Conservation (phyloP, 805 yeast species). For the Barnettozyma botsteinii region DNA sequence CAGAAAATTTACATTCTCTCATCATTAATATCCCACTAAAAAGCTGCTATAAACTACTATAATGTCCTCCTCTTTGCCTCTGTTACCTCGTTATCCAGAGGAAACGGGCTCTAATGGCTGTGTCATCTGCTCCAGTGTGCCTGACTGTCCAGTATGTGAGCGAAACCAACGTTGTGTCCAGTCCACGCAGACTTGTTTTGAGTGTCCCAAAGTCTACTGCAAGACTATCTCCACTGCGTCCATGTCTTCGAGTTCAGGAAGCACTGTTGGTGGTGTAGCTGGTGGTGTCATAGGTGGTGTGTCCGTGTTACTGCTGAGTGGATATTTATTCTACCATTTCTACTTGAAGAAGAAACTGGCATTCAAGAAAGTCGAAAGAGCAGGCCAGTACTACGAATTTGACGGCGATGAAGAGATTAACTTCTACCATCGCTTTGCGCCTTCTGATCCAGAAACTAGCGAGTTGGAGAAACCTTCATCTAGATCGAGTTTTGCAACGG, state of each 20-base stretch:
- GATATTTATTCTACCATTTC: constrained; percentile 33
- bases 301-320: constrained; percentile 32
- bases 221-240: constrained; percentile 20
- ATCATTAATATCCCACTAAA: too few species aligned
- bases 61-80: background rate
- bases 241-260: constrained; percentile 9
- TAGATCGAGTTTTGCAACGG: constrained; percentile 43
- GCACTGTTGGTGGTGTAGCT: constrained; percentile 52
- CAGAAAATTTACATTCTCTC: too few species aligned
- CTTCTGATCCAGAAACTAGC: constrained; percentile 16
- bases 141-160: constrained; percentile 51
- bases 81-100: background rate
- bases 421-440: constrained; percentile 21
- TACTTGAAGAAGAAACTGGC: constrained; percentile 34
- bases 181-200: constrained; percentile 49
- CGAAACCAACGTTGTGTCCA: constrained; percentile 47
- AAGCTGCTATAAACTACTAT: too few species aligned
- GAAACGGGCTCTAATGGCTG: constrained; percentile 30
- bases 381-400: constrained; percentile 25
- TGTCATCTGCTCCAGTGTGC: constrained; percentile 35
- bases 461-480: constrained; percentile 27
- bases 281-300: constrained; percentile 71
- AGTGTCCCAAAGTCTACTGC: constrained; percentile 55
- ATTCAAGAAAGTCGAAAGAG: constrained; percentile 26
- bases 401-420: constrained; percentile 26